Conservation (phyloP, 371 early-diverging fungal genomes). For the Zychaea mexicana region DNA sequence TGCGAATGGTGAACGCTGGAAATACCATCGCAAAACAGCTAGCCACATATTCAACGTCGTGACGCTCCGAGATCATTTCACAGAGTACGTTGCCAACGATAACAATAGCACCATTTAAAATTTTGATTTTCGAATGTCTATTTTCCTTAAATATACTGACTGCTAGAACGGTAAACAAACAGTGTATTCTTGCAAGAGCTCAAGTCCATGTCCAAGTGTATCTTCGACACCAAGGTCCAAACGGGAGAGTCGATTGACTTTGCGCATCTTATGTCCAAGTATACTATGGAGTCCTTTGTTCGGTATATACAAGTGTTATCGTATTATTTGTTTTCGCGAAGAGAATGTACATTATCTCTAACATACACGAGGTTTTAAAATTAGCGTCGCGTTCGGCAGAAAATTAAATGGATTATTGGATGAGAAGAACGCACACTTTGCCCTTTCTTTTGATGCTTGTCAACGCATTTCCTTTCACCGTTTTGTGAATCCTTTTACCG, state of each 20-base stretch:
- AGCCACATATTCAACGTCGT: conserved; percentile 56
- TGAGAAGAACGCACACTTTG: conserved; percentile 50
- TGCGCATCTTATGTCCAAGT: conserved; percentile 44
- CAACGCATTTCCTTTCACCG: conserved; percentile 44
- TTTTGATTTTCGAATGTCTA: background rate
- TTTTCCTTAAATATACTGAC: background rate
- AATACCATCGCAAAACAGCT: conserved; percentile 48
- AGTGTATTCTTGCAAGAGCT: conserved; percentile 52
- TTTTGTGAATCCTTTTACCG: conserved; percentile 46
- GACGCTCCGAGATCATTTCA: conserved; percentile 57
- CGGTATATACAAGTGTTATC: conserved; percentile 20
- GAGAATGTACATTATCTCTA: background rate
- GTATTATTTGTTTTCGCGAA: no score
- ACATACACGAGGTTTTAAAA: background rate
- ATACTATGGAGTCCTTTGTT: conserved; percentile 55
- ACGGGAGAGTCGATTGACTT: conserved; percentile 33
- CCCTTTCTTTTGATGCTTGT: conserved; percentile 56
- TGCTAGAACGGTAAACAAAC: no score
- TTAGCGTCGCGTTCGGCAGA: conserved; percentile 50
- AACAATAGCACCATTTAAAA: background rate
- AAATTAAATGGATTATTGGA: conserved; percentile 31
- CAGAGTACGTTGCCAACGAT: conserved; percentile 22
- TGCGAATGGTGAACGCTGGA: conserved; percentile 48
- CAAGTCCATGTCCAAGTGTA: conserved; percentile 20
- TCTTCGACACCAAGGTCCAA: conserved; percentile 32